Evolutionary conservation across 768 basidiomycete genomes (phyloP).

Genomic region (Leccinum boreale): DNA sequence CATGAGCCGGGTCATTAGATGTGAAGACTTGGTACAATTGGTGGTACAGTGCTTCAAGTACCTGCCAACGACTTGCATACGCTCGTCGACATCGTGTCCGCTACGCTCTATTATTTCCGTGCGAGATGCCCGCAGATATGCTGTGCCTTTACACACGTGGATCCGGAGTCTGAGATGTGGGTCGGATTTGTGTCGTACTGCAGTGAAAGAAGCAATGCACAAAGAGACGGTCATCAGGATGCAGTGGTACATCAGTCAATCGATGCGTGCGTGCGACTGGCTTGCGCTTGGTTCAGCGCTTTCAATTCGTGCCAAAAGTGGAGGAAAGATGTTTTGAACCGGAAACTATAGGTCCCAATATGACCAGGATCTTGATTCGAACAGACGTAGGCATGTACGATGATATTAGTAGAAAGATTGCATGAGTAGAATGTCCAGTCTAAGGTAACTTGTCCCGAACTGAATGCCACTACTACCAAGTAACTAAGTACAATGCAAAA

Average conservation of each 20-base stretch:
- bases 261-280: conserved; percentile 21
- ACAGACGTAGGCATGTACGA: not conserved
- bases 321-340: too few species aligned
- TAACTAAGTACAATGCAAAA: not conserved
- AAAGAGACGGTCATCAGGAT: conserved; percentile 27
- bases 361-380: not conserved
- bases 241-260: conserved; percentile 13
- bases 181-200: conserved; percentile 16
- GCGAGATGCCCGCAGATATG: too few species aligned
- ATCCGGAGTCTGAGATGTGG: conserved; percentile 3
- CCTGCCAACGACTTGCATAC: too few species aligned
- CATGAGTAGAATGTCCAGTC: not conserved
- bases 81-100: too few species aligned
- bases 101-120: too few species aligned
- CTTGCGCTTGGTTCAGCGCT: conserved; percentile 10
- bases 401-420: not conserved
- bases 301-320: too few species aligned
- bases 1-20: too few species aligned
- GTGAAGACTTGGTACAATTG: too few species aligned
- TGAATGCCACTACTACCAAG: not conserved
- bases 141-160: too few species aligned
- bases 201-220: conserved; percentile 11
- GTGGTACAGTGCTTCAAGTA: too few species aligned
- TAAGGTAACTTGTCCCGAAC: not conserved
- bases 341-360: too few species aligned